phyloP scores from a whole-genome alignment of 805 yeast species.

The Barnettozyma sp. region DNA sequence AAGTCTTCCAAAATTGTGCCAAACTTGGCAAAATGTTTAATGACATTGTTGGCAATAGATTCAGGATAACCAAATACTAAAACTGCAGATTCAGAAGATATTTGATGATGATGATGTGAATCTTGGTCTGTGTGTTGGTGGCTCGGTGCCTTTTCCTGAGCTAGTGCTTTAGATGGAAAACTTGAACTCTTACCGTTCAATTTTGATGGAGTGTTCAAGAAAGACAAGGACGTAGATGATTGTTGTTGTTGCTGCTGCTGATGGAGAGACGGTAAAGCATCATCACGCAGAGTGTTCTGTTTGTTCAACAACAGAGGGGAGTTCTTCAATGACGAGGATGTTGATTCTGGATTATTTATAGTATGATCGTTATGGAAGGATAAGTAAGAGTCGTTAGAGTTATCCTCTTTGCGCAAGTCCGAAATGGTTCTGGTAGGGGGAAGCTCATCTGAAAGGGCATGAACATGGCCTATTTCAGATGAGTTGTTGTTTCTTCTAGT shows the following conservation, averaged over 20 bases:
- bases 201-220: constrained; percentile 19
- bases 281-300: constrained; percentile 12
- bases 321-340: constrained; percentile 8
- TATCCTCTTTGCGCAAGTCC: constrained; percentile 36
- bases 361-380: constrained; percentile 16
- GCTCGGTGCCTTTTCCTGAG: no score
- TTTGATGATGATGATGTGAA: no score
- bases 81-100: constrained; percentile 50
- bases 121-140: no score
- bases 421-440: constrained; percentile 36
- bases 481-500: constrained; percentile 25
- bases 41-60: constrained; percentile 54
- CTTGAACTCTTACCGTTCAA: no score
- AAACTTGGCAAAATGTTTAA: constrained; percentile 69
- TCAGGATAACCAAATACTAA: constrained; percentile 89
- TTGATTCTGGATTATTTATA: constrained; percentile 7
- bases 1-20: constrained; percentile 78
- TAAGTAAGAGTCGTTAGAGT: constrained; percentile 16
- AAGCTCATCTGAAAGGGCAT: constrained; percentile 33
- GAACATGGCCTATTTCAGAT: constrained; percentile 21
- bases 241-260: no score
- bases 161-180: no score
- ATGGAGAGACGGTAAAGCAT: no score
- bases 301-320: no score
- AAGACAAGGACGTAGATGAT: no score